phyloP scores from a whole-genome alignment of 768 basidiomycete genomes.

The Trichaptum fuscoviolaceum region DNA sequence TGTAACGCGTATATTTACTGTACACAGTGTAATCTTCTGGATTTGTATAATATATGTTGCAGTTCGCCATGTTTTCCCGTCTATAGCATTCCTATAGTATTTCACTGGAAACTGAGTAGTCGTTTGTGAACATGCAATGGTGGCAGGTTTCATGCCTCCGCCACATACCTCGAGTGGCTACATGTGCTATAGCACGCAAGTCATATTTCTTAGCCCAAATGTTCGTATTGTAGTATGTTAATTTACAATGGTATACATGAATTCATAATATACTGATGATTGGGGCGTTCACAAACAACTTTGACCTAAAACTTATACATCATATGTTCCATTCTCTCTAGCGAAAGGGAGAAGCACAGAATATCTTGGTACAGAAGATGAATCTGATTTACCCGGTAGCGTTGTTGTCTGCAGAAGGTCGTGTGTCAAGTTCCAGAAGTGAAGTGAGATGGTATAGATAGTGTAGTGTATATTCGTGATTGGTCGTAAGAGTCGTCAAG shows the following conservation, averaged over 20 bases:
- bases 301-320: too few species aligned
- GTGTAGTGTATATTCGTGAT: background rate
- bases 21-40: background rate
- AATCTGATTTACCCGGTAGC: background rate
- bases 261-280: too few species aligned
- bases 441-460: background rate
- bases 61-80: background rate
- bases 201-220: too few species aligned
- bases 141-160: too few species aligned
- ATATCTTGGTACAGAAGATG: background rate
- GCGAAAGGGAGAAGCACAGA: too few species aligned
- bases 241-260: background rate
- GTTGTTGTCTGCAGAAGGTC: background rate
- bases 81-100: too few species aligned
- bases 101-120: too few species aligned
- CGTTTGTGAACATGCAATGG: too few species aligned
- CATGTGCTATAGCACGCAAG: too few species aligned
- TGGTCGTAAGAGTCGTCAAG: background rate
- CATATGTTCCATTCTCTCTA: too few species aligned
- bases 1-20: background rate
- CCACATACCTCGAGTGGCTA: too few species aligned
- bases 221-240: background rate
- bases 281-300: too few species aligned
- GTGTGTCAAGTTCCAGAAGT: background rate
- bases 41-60: constrained; percentile 1